These are phyloP conservation scores for Mycena haematopus DNA, from an alignment of 768 basidiomycete species.

Conservation along the genomic window DNA sequence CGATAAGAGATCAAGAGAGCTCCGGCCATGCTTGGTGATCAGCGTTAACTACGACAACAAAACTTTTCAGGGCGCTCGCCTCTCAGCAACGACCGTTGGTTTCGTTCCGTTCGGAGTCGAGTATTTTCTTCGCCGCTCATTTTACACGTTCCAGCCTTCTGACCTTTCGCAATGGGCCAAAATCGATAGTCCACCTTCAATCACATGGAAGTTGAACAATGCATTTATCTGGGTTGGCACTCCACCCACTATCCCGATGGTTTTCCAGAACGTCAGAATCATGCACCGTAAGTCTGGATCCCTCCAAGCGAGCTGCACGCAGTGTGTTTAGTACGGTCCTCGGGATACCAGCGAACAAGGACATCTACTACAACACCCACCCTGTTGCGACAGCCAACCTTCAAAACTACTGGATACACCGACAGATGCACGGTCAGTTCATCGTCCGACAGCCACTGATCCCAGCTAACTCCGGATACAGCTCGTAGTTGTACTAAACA, in stretches of 20 bases:
- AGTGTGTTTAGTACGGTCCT: conserved; percentile 1
- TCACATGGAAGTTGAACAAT: conserved; percentile 24
- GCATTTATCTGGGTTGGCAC: conserved; percentile 27
- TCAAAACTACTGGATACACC: conserved; percentile 24
- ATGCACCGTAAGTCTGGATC: conserved; percentile 6
- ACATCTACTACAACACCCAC: conserved; percentile 12
- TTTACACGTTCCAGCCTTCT: conserved; percentile 8
- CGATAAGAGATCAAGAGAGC: conserved; percentile 25
- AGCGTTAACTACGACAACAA: conserved; percentile 14
- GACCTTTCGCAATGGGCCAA: conserved; percentile 20
- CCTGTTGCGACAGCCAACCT: conserved; percentile 22
- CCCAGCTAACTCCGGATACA: neutral
- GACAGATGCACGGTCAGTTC: conserved; percentile 11
- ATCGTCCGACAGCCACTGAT: neutral
- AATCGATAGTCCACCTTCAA: conserved; percentile 20
- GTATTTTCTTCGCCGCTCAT: neutral
- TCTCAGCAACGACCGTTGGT: conserved; percentile 22
- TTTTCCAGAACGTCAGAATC: conserved; percentile 13
- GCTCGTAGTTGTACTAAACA: conserved; percentile 9
- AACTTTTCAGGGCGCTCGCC: conserved; percentile 22
- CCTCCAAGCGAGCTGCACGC: neutral
- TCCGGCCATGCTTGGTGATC: conserved; percentile 23
- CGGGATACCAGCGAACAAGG: conserved; percentile 13
- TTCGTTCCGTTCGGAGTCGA: neutral
- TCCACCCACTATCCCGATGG: conserved; percentile 18